Evolutionary conservation across 345 rosid genomes (phyloP), one percentile per base, ranked within the genome.

Genomic region (Sonneratia caseolaris): DNA sequence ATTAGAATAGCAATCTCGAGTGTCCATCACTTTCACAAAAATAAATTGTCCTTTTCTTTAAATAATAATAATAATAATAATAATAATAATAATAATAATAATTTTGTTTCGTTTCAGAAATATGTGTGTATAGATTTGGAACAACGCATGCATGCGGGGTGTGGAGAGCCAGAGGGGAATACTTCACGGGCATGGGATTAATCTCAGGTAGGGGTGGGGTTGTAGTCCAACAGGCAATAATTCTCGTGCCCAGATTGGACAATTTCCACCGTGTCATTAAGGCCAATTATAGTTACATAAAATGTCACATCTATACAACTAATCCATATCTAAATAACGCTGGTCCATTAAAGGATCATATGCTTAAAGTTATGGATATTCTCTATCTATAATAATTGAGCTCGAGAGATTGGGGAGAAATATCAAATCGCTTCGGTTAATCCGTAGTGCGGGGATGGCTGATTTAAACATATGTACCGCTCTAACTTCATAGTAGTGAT

Each of bases 81-180:
- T 8, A 12, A 12, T 53, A 8, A 8, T 13, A 48, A 1, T 49
- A 8, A 8, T 13, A 48, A 1, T 49, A 12, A 7, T 8, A 12
- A 12, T 53, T 19, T 18, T 53, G 14, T 18, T 53, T 53, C n/a
- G 1, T 6, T 22, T 4, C n/a, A 2, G 8, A 53, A 18, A 53
- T 18, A 18, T 7, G 19, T 15, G 22, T 53, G 59, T 0, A 19
- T 6, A 53, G 22, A 53, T 27, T 53, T 18, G 59, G 59, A 11
- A 53, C 57, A 51, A 15, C 61, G 45, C 71, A 49, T 69, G 45
- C 71, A 49, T 69, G 71, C 48, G 22, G 71, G 71, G 37, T 47
- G 22, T 32, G 71, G 32, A 24, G 71, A 42, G 42, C 38, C 19
- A 22, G 71, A 69, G 48, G 32, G 71, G 71, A 5, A 35, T 57